Conservation (phyloP, 2,329 filamentous ascomycete genomes). For the Periconia macrospinosa region DNA sequence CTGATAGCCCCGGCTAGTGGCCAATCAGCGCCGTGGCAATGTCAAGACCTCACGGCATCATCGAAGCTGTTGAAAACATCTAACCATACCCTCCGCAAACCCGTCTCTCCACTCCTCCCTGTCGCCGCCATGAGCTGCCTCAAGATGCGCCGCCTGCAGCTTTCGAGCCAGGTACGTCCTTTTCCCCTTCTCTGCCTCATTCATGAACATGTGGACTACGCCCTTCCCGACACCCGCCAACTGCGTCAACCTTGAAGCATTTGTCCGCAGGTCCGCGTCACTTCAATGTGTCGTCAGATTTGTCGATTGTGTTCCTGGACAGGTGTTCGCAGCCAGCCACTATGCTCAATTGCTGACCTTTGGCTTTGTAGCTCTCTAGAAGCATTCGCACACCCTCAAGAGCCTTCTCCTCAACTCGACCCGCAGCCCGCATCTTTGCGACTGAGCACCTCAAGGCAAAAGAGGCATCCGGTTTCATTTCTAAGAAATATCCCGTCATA, state of each 20-base stretch:
- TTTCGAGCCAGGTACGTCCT: slow-evolving; percentile 39
- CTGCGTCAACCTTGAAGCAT: not conserved
- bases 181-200: slow-evolving; percentile 1
- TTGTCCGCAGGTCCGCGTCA: not conserved
- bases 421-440: slow-evolving; percentile 81
- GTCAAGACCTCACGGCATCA: slow-evolving; percentile 14
- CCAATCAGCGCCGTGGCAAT: slow-evolving; percentile 27
- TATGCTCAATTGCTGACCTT: slow-evolving; percentile 33
- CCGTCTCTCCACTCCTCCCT: slow-evolving; percentile 28
- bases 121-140: slow-evolving; percentile 43
- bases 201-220: slow-evolving; percentile 13
- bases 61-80: slow-evolving; percentile 28
- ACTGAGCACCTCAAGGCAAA: slow-evolving; percentile 87
- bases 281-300: slow-evolving; percentile 1
- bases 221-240: slow-evolving; percentile 15
- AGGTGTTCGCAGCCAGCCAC: not conserved
- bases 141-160: slow-evolving; percentile 43
- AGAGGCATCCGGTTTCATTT: slow-evolving; percentile 85
- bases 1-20: slow-evolving; percentile 10
- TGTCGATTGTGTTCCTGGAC: not conserved
- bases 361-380: slow-evolving; percentile 60
- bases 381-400: slow-evolving; percentile 67
- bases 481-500: slow-evolving; percentile 92
- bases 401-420: slow-evolving; percentile 84
- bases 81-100: slow-evolving; percentile 16